Conservation (phyloP, 148 eudicot genomes). For the Cornus kousa region DNA sequence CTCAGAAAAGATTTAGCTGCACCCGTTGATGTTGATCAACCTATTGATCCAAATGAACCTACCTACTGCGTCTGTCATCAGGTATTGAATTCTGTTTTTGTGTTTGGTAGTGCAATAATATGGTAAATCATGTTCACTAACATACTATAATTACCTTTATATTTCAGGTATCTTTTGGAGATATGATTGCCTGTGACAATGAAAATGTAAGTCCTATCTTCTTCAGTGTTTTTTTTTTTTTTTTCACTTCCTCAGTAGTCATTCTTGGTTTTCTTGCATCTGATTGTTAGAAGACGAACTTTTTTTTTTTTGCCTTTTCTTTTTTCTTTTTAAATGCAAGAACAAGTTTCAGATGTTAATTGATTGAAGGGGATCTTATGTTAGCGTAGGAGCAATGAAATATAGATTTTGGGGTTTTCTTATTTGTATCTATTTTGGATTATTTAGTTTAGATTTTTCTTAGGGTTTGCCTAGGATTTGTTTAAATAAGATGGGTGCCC, state of each 20-base stretch:
- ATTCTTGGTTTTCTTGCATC: slow-evolving; percentile 8
- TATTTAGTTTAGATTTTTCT: no score
- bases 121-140: slow-evolving; percentile 1
- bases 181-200: slow-evolving; percentile 99
- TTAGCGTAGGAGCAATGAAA: background rate
- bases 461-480: no score
- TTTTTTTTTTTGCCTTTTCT: no score
- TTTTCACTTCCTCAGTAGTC: background rate
- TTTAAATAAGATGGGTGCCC: no score
- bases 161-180: slow-evolving; percentile 91
- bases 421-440: no score
- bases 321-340: background rate
- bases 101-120: background rate
- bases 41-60: slow-evolving; percentile 97
- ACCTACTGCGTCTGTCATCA: slow-evolving; percentile 96
- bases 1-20: slow-evolving; percentile 73
- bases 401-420: no score
- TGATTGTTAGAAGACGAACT: no score
- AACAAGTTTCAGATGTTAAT: background rate
- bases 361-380: background rate
- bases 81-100: slow-evolving; percentile 39
- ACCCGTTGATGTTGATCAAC: slow-evolving; percentile 80
- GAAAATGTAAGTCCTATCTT: slow-evolving; percentile 60
- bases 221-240: background rate
- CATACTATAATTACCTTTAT: slow-evolving; percentile 1